These are phyloP conservation scores for Acanthamoeba castellanii DNA, from an alignment of 208 protist genomes.

Conservation along the genomic window DNA sequence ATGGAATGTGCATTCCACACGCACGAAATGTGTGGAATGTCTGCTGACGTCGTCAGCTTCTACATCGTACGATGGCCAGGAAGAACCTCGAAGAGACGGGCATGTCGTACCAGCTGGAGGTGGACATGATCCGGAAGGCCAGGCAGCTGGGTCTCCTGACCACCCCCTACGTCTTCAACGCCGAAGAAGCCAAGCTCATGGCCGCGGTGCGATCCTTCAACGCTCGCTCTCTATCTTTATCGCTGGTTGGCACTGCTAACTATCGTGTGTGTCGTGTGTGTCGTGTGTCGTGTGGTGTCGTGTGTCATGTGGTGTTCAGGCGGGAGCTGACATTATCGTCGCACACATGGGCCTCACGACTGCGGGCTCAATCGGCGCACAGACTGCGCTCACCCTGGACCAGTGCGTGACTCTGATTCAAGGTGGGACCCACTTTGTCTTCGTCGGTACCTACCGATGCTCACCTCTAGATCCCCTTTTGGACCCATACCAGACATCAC, in stretches of 20 bases:
- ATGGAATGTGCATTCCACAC: no score
- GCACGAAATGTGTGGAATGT: no score
- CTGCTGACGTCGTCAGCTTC: background rate
- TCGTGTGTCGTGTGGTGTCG: no score
- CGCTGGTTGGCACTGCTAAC: background rate
- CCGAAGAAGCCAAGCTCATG: slow-evolving; percentile 59
- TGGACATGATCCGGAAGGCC: slow-evolving; percentile 73
- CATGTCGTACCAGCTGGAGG: slow-evolving; percentile 57
- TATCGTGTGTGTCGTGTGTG: no score
- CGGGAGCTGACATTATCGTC: slow-evolving; percentile 68
- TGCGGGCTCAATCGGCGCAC: slow-evolving; percentile 53
- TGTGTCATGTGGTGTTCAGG: background rate
- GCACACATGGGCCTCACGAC: slow-evolving; percentile 72
- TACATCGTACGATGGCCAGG: background rate
- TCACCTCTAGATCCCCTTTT: background rate
- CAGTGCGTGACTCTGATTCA: slow-evolving; percentile 61
- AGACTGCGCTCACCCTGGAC: slow-evolving; percentile 48
- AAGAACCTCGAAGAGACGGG: slow-evolving; percentile 73
- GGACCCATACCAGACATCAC: background rate
- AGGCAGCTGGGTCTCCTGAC: slow-evolving; percentile 69
- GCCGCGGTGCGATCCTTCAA: background rate
- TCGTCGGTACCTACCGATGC: background rate
- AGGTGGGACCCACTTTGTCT: background rate
- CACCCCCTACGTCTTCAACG: slow-evolving; percentile 70
- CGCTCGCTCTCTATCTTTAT: background rate